Conservation (phyloP, 2,329 filamentous ascomycete genomes). For the Blastomyces percursus region DNA sequence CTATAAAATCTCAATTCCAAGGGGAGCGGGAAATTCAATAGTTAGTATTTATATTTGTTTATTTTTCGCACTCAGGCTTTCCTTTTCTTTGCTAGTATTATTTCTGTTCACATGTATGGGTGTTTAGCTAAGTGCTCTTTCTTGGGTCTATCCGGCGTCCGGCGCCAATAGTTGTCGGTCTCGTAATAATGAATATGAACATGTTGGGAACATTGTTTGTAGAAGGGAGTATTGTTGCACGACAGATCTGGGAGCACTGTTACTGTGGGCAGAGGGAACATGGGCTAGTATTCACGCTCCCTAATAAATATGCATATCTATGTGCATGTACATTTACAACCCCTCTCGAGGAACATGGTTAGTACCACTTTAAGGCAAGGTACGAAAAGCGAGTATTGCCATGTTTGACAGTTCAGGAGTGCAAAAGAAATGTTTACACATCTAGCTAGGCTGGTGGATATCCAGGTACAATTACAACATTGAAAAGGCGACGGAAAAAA, state of each 20-base stretch:
- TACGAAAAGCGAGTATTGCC: not conserved
- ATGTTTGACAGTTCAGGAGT: not conserved
- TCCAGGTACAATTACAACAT: not conserved
- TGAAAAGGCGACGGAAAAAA: not conserved
- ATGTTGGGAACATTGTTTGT: too few species aligned
- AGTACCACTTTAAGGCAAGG: not conserved
- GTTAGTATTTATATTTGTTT: too few species aligned
- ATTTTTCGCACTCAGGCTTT: too few species aligned
- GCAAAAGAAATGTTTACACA: not conserved
- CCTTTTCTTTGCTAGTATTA: too few species aligned
- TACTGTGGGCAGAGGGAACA: too few species aligned
- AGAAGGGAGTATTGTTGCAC: too few species aligned
- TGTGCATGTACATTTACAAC: not conserved
- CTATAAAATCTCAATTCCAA: not conserved
- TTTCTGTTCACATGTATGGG: too few species aligned
- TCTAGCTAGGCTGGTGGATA: conserved; percentile 1
- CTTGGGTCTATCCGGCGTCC: too few species aligned
- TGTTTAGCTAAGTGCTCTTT: too few species aligned
- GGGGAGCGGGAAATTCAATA: not conserved
- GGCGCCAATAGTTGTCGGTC: too few species aligned
- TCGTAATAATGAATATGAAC: too few species aligned
- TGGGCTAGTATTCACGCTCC: not conserved
- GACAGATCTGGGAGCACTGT: too few species aligned
- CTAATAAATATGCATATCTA: not conserved
- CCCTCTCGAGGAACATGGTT: not conserved